Conservation (phyloP, 2,329 filamentous ascomycete genomes). For the Paracoccidioides brasiliensis region DNA sequence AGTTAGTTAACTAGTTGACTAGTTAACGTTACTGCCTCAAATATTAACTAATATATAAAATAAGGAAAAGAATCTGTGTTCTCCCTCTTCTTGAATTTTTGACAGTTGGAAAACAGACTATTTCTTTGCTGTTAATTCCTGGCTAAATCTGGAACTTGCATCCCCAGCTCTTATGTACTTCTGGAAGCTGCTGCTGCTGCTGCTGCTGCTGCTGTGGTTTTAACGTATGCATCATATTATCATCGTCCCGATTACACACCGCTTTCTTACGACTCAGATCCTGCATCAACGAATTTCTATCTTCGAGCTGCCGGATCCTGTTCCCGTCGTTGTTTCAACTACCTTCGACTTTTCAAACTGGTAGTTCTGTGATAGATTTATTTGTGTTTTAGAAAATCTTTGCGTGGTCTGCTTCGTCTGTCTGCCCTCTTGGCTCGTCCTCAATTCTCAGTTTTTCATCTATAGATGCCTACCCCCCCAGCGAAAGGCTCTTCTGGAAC, state of each 20-base stretch:
- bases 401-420: not conserved
- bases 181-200: not conserved
- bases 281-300: not conserved
- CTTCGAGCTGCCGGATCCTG: not conserved
- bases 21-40: too few species aligned
- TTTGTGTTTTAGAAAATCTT: not conserved
- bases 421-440: not conserved
- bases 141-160: too few species aligned
- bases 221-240: not conserved
- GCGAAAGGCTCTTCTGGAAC: not conserved
- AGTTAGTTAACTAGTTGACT: too few species aligned
- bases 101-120: too few species aligned
- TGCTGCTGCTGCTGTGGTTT: too few species aligned
- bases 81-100: not conserved
- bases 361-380: not conserved
- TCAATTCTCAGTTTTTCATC: not conserved
- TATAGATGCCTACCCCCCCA: conserved; percentile 1
- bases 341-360: too few species aligned
- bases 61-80: not conserved
- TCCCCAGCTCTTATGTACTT: not conserved
- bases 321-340: not conserved
- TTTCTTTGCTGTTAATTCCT: too few species aligned
- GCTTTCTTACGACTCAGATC: not conserved
- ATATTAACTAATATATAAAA: not conserved
- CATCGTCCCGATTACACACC: not conserved